These are phyloP conservation scores for Claviceps sp. DNA, from an alignment of 2,329 filamentous ascomycete species.

Conservation along the genomic window DNA sequence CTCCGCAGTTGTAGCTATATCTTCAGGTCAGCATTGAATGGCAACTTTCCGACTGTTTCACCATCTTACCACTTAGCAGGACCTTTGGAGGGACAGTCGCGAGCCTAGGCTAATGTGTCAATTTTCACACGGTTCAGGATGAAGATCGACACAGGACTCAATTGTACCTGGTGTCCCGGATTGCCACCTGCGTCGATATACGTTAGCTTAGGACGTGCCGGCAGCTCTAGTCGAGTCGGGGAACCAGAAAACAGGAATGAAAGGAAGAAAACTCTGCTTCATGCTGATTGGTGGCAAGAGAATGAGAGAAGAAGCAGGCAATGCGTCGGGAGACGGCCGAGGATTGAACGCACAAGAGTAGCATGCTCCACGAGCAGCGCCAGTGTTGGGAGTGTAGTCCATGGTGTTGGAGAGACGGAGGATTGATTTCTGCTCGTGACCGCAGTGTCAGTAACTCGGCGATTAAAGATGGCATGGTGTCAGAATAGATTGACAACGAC, in stretches of 20 bases:
- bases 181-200: constrained; percentile 46
- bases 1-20: constrained; percentile 68
- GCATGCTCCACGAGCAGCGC: constrained; percentile 29
- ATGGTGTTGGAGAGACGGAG: constrained; percentile 16
- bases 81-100: constrained; percentile 76
- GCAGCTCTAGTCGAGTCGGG: neutral
- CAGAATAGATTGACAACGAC: neutral
- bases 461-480: neutral
- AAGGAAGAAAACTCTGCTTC: neutral
- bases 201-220: neutral
- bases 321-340: neutral
- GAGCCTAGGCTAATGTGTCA: constrained; percentile 41
- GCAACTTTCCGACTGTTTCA: neutral
- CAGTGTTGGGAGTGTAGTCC: constrained; percentile 18
- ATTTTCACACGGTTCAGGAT: constrained; percentile 5
- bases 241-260: neutral
- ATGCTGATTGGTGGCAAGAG: neutral
- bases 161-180: constrained; percentile 58
- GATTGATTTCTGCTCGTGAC: neutral
- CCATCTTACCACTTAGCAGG: constrained; percentile 62
- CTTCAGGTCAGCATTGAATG: constrained; percentile 9
- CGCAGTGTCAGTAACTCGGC: neutral
- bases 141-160: neutral
- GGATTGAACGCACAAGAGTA: constrained; percentile 35
- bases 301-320: neutral